Percentiles rank a stretch among this genome's conserved stretches.
phyloP scores from a whole-genome alignment of 2,329 filamentous ascomycete genomes.

The Colletotrichum sp. region DNA sequence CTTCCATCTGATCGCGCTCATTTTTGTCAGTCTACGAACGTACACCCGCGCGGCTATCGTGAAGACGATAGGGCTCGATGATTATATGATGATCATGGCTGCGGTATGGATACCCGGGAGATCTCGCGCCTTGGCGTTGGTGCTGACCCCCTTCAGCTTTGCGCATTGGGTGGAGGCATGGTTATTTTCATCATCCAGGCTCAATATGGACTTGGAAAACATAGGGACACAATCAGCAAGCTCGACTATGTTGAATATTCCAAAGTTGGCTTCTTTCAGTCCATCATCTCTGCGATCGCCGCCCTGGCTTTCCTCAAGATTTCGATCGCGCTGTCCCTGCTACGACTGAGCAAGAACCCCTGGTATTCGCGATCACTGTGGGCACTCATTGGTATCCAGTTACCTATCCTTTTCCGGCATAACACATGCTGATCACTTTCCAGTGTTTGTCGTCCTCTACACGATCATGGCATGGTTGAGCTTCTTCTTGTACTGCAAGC shows the following conservation, averaged over 20 bases:
- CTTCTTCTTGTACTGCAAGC: slow-evolving; percentile 27
- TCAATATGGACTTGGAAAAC: slow-evolving; percentile 50
- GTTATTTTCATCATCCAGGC: slow-evolving; percentile 45
- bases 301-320: slow-evolving; percentile 25
- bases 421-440: not conserved
- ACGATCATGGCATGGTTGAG: slow-evolving; percentile 24
- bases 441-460: slow-evolving; percentile 26
- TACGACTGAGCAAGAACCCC: slow-evolving; percentile 24
- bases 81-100: slow-evolving; percentile 30
- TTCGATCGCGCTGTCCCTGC: slow-evolving; percentile 26
- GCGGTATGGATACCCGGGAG: slow-evolving; percentile 23
- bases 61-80: slow-evolving; percentile 29
- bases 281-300: slow-evolving; percentile 44
- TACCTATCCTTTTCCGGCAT: not conserved
- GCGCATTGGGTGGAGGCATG: slow-evolving; percentile 29
- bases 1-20: slow-evolving; percentile 27
- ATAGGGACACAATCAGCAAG: slow-evolving; percentile 38
- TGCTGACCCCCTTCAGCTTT: slow-evolving; percentile 25
- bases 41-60: slow-evolving; percentile 25
- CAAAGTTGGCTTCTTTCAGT: slow-evolving; percentile 49
- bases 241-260: slow-evolving; percentile 37
- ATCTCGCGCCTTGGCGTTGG: not conserved
- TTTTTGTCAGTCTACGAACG: slow-evolving; percentile 18
- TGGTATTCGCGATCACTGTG: slow-evolving; percentile 31
- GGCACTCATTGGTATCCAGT: slow-evolving; percentile 21